phyloP scores from a whole-genome alignment of 2,329 filamentous ascomycete species.

The Capronia epimyces region DNA sequence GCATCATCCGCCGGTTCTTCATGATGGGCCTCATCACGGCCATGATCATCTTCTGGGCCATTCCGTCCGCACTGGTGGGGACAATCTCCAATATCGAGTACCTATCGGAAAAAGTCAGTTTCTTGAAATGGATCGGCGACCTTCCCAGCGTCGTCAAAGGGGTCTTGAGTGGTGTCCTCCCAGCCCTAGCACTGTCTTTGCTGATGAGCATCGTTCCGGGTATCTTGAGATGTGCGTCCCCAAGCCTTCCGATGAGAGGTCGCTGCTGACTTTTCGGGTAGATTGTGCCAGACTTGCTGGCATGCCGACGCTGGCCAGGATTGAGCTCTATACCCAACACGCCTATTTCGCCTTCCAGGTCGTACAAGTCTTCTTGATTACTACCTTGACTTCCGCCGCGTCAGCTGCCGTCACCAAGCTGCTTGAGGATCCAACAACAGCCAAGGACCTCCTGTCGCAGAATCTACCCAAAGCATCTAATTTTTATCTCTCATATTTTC shows the following conservation, averaged over 20 bases:
- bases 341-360: constrained; percentile 71
- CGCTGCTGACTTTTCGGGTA: constrained; percentile 18
- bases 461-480: constrained; percentile 86
- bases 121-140: constrained; percentile 65
- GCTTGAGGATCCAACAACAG: constrained; percentile 57
- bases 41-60: constrained; percentile 80
- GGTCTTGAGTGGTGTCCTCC: constrained; percentile 76
- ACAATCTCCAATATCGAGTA: constrained; percentile 76
- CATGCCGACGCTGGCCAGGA: constrained; percentile 68
- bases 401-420: constrained; percentile 64
- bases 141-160: constrained; percentile 68
- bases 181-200: constrained; percentile 69
- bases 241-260: constrained; percentile 41
- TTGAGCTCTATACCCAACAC: constrained; percentile 85
- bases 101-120: constrained; percentile 50
- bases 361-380: constrained; percentile 83
- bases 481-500: constrained; percentile 92
- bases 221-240: constrained; percentile 64
- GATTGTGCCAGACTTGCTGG: constrained; percentile 65
- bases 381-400: constrained; percentile 69
- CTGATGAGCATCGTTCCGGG: constrained; percentile 82
- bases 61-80: constrained; percentile 72
- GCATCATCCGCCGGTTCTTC: constrained; percentile 57
- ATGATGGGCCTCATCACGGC: constrained; percentile 66
- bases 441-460: constrained; percentile 61